Conservation (phyloP, 345 rosid genomes). For the Raphanus raphanistrum region DNA sequence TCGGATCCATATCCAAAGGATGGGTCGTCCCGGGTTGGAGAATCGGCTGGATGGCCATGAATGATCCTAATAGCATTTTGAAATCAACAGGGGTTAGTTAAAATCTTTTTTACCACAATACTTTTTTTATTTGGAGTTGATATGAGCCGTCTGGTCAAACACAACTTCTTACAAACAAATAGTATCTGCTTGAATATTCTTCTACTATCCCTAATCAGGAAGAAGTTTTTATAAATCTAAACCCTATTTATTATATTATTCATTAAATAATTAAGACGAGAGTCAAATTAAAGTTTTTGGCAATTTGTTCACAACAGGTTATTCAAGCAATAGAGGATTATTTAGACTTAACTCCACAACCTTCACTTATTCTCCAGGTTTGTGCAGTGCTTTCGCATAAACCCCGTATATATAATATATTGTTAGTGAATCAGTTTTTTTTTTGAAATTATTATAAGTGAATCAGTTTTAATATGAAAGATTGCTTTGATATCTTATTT, state of each 20-base stretch:
- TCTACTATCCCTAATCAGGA: neutral
- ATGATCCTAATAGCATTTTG: slow-evolving; percentile 43
- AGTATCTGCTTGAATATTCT: neutral
- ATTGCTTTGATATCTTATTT: too few relatives aligned
- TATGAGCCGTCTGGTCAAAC: neutral
- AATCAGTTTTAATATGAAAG: too few relatives aligned
- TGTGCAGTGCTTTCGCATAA: neutral
- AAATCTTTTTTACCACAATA: neutral
- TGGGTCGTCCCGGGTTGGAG: slow-evolving; percentile 64
- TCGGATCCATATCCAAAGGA: slow-evolving; percentile 62
- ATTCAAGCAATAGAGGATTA: slow-evolving; percentile 43
- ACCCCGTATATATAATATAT: too few relatives aligned
- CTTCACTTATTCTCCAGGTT: slow-evolving; percentile 54
- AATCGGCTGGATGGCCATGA: slow-evolving; percentile 53
- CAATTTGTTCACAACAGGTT: slow-evolving; percentile 32
- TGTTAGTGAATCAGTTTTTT: too few relatives aligned
- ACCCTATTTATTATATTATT: neutral
- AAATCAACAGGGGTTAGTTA: slow-evolving; percentile 41
- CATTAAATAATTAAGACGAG: neutral
- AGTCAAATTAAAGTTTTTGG: neutral
- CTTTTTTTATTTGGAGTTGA: neutral
- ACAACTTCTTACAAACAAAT: neutral
- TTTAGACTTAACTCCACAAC: slow-evolving; percentile 40
- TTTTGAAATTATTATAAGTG: too few relatives aligned
- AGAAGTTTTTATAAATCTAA: neutral